Evolutionary conservation across 129 eudicot genomes (phyloP), one percentile per base, ranked within the genome.

Genomic region (Rutidosis leptorrhynchoides): DNA sequence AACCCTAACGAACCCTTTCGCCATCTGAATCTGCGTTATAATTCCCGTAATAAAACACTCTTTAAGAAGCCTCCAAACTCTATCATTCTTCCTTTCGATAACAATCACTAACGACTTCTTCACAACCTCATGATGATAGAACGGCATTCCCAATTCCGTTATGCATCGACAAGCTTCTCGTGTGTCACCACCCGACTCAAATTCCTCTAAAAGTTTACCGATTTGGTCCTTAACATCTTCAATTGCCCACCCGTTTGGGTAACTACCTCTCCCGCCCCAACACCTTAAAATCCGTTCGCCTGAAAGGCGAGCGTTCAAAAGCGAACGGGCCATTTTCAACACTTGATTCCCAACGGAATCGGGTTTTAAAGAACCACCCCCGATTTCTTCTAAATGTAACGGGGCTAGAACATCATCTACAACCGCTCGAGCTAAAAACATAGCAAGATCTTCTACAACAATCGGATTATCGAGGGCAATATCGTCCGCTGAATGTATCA

Each of bases 101-200:
- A 85, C 62, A 1, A 62, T 73, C 66, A 92, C 95, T 46, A 92
- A 59, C 17, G 90, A 78, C 74, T 85, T 92, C 74, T 92, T 92
- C 32, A 92, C 96, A n/a, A 92, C 95, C 77, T 92, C 98, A 33
- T 92, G 98, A 68, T 88, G 90, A n/a, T 85, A 92, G 57, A 92
- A 92, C 1, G 98, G 91, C 98, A 92, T 92, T 23, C 96, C 88
- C 11, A 92, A 48, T 52, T 92, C 98, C 64, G 80, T 88, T 58
- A 92, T 86, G 78, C 98, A 92, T 1, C 89, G 68, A 40, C 83
- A 92, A 16, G 98, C 98, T 69, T 92, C 98, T 2, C 77, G 76
- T 32, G 69, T 73, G 42, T 74, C 98, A 16, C 98, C 98, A 11
- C 98, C 98, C 6, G 90, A 82, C 77, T 81, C 98, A 14, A 79